A percentile compares a stretch with the other conserved stretches of the same genome.
Conservation (phyloP, 164 flowering plant species). For the Brasenia schreberi region DNA sequence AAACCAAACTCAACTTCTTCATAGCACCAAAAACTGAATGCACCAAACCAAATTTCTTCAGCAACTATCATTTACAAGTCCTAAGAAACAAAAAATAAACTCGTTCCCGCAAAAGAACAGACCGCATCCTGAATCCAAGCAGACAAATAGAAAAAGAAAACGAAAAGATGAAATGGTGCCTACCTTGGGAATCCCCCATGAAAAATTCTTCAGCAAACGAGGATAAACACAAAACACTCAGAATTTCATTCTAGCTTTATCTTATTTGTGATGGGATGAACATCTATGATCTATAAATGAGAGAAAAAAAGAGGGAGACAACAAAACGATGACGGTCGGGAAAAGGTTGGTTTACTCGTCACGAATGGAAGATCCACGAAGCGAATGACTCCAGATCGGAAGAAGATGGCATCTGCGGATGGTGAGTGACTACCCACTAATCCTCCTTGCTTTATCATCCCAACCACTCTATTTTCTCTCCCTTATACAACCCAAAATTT, state of each 20-base stretch:
- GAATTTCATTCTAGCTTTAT: background rate
- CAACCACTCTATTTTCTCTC: background rate
- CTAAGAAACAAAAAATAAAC: background rate
- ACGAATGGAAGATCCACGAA: background rate
- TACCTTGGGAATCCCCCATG: constrained; percentile 23
- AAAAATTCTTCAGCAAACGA: constrained; percentile 1
- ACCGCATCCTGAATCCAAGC: background rate
- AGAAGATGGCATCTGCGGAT: background rate
- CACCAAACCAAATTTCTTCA: background rate
- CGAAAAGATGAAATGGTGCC: background rate
- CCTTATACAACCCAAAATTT: background rate
- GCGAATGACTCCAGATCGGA: background rate
- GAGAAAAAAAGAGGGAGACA: background rate
- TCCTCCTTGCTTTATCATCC: background rate
- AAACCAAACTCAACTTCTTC: background rate
- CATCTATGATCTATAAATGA: background rate
- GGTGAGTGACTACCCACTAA: background rate
- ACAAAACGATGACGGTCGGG: background rate
- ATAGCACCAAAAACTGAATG: background rate
- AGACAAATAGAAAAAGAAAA: constrained; percentile 2
- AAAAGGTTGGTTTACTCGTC: background rate
- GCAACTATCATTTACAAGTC: background rate
- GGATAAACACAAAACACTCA: background rate
- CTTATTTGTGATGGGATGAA: background rate
- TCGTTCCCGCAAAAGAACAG: constrained; percentile 3